Evolutionary conservation across 2,329 filamentous ascomycete species (phyloP), one percentile per base, ranked within the genome.

Genomic region (Leptodontidium sp.): DNA sequence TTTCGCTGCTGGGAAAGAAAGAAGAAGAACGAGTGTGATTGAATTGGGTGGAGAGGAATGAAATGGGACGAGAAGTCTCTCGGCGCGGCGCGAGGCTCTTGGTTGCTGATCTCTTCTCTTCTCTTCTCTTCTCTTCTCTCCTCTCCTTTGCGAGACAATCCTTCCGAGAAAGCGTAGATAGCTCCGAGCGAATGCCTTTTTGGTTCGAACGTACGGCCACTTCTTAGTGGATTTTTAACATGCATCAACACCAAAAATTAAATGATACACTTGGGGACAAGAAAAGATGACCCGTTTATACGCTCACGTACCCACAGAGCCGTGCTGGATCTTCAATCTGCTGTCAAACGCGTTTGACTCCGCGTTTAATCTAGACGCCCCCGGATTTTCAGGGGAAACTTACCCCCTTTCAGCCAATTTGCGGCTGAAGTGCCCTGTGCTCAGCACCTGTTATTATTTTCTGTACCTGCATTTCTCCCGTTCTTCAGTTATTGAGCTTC

Each of bases 1-100:
- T 70, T 74, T 74, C 53, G 67, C 38, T 64, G 52, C 59, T 66
- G 45, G 45, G 40, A 67, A 65, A n/a, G 63, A 61, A 59, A 66
- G 65, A 67, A 71, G 50, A 67, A 47, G 50, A 62, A 26, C 55
- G 50, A 32, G 11, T 53, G 45, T 29, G 45, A 50, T 50, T 57
- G 43, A 43, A 15, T 40, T 64, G 50, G 35, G 21, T 35, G 24
- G 21, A 38, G 49, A 50, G 47, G 2, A 15, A 11, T 40, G 65
- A 35, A 29, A 43, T 26, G 21, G n/a, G 47, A 40, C 12, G 47
- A 26, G 26, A 64, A 43, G 2, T 11, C 17, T 9, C 47, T 52
- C n/a, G 29, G 61, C 61, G 61, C 61, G 61, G 24, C 35, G 61
- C 61, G 35, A 52, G 32, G 47, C 26, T 43, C 40, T 38, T 35